Evolutionary conservation across 2,329 filamentous ascomycete species (phyloP).

Genomic region (Aspergillus tamarii): DNA sequence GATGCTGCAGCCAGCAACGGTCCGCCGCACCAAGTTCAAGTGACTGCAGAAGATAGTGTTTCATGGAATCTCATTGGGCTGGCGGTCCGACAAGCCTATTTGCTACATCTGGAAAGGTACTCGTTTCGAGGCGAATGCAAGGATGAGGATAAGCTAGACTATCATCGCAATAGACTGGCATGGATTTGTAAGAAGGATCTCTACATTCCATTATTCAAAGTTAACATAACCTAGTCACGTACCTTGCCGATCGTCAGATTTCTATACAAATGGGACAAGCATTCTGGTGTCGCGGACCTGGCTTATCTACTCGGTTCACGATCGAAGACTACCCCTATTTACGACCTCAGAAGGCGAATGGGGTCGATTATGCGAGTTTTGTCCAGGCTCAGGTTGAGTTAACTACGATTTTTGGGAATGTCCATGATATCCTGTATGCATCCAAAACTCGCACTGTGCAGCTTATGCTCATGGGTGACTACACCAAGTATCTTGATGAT

Average conservation of each 20-base stretch:
- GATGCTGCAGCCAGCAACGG: neutral
- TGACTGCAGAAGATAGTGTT: slow-evolving; percentile 22
- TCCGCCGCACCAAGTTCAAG: neutral
- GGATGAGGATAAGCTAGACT: neutral
- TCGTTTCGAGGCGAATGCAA: slow-evolving; percentile 19
- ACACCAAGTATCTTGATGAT: slow-evolving; percentile 10
- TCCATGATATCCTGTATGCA: slow-evolving; percentile 5
- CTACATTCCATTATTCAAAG: neutral
- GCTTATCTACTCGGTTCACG: slow-evolving; percentile 19
- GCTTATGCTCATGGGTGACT: slow-evolving; percentile 5
- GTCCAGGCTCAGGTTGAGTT: slow-evolving; percentile 12
- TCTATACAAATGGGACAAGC: slow-evolving; percentile 22
- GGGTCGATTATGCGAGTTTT: slow-evolving; percentile 4
- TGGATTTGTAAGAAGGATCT: slow-evolving; percentile 16
- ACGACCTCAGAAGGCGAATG: neutral
- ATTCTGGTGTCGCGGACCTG: slow-evolving; percentile 22
- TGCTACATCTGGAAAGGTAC: slow-evolving; percentile 23
- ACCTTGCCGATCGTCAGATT: slow-evolving; percentile 21
- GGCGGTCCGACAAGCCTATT: slow-evolving; percentile 26
- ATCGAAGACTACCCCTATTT: slow-evolving; percentile 19
- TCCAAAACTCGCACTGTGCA: slow-evolving; percentile 7
- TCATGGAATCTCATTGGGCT: slow-evolving; percentile 29
- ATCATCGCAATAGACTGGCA: slow-evolving; percentile 11
- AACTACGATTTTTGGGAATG: slow-evolving; percentile 6
- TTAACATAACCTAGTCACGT: slow-evolving; percentile 11